Evolutionary conservation across 164 flowering plant species (phyloP).

Genomic region (Platanus orientalis): DNA sequence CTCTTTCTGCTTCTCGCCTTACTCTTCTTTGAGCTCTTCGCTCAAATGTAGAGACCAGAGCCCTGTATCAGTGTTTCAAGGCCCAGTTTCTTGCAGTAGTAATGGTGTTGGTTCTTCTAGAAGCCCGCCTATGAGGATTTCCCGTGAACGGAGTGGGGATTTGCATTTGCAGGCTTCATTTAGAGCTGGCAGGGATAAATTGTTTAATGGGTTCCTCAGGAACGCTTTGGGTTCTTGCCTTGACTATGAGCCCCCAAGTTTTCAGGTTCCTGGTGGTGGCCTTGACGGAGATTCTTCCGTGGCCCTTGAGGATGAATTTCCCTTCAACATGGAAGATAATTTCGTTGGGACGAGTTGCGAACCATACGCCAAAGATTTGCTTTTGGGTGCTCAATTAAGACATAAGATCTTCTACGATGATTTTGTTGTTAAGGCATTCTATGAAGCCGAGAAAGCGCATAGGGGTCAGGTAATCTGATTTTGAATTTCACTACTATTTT

Average conservation of each 20-base stretch:
- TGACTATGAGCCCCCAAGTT: slow-evolving; percentile 57
- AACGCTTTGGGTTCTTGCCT: slow-evolving; percentile 64
- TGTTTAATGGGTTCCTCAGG: slow-evolving; percentile 68
- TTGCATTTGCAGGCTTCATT: slow-evolving; percentile 22
- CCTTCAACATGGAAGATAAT: slow-evolving; percentile 73
- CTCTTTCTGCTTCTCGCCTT: slow-evolving; percentile 48
- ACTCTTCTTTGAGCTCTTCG: slow-evolving; percentile 38
- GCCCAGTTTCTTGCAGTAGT: slow-evolving; percentile 56
- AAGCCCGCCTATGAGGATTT: slow-evolving; percentile 46
- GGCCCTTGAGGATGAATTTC: slow-evolving; percentile 51
- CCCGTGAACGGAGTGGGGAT: slow-evolving; percentile 31
- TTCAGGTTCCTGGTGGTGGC: slow-evolving; percentile 20
- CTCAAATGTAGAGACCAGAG: slow-evolving; percentile 64
- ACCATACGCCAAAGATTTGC: slow-evolving; percentile 56
- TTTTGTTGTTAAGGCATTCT: slow-evolving; percentile 76
- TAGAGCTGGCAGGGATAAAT: slow-evolving; percentile 31
- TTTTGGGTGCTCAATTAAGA: slow-evolving; percentile 58
- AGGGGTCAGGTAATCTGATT: slow-evolving; percentile 73
- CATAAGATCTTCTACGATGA: slow-evolving; percentile 71
- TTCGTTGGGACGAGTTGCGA: slow-evolving; percentile 30
- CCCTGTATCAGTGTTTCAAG: slow-evolving; percentile 86
- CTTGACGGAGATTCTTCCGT: slow-evolving; percentile 20
- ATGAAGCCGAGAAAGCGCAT: slow-evolving; percentile 91
- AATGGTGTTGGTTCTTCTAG: slow-evolving; percentile 35
- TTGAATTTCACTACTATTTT: no score